phyloP scores from a whole-genome alignment of 2,329 filamentous ascomycete species.

The Diaporthe capsici region DNA sequence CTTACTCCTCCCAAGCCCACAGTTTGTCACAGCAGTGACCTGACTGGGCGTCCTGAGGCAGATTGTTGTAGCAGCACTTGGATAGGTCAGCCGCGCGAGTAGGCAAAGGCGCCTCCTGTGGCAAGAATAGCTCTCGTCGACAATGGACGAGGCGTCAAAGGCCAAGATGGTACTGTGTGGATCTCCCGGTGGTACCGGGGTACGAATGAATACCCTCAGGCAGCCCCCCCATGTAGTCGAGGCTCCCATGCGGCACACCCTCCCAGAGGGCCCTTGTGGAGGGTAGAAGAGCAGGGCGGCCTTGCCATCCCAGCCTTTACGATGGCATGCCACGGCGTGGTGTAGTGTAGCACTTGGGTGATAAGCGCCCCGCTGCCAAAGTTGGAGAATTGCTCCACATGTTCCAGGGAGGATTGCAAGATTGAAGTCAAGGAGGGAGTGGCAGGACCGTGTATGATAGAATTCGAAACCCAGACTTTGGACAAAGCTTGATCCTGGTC shows the following conservation, averaged over 20 bases:
- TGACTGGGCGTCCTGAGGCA: constrained; percentile 21
- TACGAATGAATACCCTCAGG: constrained; percentile 11
- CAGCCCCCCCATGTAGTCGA: constrained; percentile 17
- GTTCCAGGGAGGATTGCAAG: constrained; percentile 34
- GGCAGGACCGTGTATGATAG: constrained; percentile 5
- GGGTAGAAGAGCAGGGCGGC: constrained; percentile 16
- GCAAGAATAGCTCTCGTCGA: constrained; percentile 21
- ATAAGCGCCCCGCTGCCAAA: constrained; percentile 30
- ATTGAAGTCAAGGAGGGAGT: constrained; percentile 19
- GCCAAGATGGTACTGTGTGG: constrained; percentile 33
- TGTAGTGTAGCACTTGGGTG: constrained; percentile 7
- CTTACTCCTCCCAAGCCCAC: constrained; percentile 18
- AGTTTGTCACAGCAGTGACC: constrained; percentile 23
- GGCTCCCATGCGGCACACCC: constrained; percentile 21
- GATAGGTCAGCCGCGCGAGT: constrained; percentile 8
- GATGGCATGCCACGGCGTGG: constrained; percentile 22
- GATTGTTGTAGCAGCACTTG: constrained; percentile 16
- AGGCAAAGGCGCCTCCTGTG: constrained; percentile 23
- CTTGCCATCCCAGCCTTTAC: constrained; percentile 10
- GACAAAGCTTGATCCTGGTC: constrained; percentile 34
- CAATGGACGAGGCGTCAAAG: constrained; percentile 3
- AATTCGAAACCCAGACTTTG: constrained; percentile 31
- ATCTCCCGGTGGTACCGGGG: constrained; percentile 24
- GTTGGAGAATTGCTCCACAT: constrained; percentile 38
- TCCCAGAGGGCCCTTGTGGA: not conserved